phyloP scores from a whole-genome alignment of 805 yeast species.

The Ogataea haglerorum region DNA sequence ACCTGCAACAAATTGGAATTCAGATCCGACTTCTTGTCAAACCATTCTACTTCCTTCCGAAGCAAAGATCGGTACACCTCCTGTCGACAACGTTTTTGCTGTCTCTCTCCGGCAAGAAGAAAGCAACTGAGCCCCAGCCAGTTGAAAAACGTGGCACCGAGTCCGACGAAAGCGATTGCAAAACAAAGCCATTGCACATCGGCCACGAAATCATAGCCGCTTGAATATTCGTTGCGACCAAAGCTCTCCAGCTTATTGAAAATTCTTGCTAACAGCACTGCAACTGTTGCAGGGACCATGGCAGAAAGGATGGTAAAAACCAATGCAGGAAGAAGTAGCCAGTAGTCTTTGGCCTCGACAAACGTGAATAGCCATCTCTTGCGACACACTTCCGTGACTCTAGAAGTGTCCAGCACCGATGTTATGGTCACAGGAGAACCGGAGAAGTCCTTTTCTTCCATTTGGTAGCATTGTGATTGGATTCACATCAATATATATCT shows the following conservation, averaged over 20 bases:
- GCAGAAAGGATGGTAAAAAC: conserved; percentile 46
- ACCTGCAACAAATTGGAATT: conserved; percentile 64
- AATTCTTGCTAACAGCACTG: conserved; percentile 64
- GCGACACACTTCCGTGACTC: neutral
- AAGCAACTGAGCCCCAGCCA: conserved; percentile 61
- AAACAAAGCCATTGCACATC: conserved; percentile 36
- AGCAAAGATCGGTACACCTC: conserved; percentile 44
- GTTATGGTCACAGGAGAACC: conserved; percentile 5
- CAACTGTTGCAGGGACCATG: conserved; percentile 53
- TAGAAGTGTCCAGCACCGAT: conserved; percentile 1
- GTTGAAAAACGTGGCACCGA: conserved; percentile 39
- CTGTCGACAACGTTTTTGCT: conserved; percentile 54
- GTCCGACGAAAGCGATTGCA: conserved; percentile 44
- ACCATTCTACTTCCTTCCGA: conserved; percentile 53
- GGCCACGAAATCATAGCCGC: conserved; percentile 30
- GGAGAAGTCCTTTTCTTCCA: conserved; percentile 4
- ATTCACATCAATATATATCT: too few species aligned
- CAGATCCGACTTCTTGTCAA: conserved; percentile 51
- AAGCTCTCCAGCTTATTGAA: conserved; percentile 44
- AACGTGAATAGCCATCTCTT: conserved; percentile 24
- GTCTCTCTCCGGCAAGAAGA: conserved; percentile 70
- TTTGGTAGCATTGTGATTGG: neutral
- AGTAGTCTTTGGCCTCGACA: conserved; percentile 23
- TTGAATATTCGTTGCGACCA: conserved; percentile 31
- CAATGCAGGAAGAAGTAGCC: conserved; percentile 19